Evolutionary conservation across 352 stramenopile species (phyloP).

Genomic region (Phytophthora quininea): DNA sequence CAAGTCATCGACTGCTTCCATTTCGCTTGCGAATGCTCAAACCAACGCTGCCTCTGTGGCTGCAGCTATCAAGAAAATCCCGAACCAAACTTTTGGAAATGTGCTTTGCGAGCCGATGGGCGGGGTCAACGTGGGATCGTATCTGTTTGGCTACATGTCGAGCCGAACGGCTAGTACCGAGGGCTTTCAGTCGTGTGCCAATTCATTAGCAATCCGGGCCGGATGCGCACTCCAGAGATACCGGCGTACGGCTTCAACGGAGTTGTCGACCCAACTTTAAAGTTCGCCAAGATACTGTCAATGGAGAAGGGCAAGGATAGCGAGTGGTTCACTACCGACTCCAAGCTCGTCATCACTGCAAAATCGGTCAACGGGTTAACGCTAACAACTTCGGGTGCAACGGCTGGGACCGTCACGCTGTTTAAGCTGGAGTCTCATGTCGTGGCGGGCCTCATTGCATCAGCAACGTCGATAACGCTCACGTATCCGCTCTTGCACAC

Average conservation of each 20-base stretch:
- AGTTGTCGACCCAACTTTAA: constrained; percentile 9
- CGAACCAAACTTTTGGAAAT: constrained; percentile 52
- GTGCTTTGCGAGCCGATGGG: constrained; percentile 41
- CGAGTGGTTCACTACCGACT: constrained; percentile 59
- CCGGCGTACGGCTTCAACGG: constrained; percentile 24
- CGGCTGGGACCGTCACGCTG: constrained; percentile 4
- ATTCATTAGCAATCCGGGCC: constrained; percentile 57
- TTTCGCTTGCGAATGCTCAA: constrained; percentile 1
- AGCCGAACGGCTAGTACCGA: constrained; percentile 4
- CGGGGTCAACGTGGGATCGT: neutral
- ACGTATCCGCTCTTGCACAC: constrained; percentile 37
- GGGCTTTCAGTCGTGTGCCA: constrained; percentile 68
- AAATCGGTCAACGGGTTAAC: too few relatives aligned
- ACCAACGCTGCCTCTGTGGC: constrained; percentile 17
- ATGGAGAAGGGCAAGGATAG: constrained; percentile 48
- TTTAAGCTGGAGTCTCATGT: constrained; percentile 35
- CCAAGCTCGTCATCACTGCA: too few relatives aligned
- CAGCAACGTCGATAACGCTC: constrained; percentile 19
- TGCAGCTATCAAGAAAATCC: constrained; percentile 49
- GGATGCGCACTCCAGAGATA: constrained; percentile 59
- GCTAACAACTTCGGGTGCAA: neutral
- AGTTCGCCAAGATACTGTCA: constrained; percentile 35
- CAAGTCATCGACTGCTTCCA: neutral
- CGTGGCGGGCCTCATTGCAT: constrained; percentile 6
- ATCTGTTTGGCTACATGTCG: constrained; percentile 31